phyloP scores from a whole-genome alignment of 495 filamentous ascomycete genomes.

The Tuber microsphaerosporum region DNA sequence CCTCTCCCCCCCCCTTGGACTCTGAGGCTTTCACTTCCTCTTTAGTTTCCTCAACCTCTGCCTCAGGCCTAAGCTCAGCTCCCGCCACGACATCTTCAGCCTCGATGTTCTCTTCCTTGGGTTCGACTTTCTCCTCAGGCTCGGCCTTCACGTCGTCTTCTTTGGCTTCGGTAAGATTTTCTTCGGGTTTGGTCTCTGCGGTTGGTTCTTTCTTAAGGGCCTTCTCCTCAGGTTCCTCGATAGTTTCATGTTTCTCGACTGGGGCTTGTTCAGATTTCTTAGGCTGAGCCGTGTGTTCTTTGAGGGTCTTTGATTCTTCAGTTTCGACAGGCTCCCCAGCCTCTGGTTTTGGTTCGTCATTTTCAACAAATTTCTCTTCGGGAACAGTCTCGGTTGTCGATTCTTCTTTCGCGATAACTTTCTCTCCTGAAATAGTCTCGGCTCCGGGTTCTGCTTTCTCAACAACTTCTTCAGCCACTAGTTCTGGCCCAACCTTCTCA shows the following conservation, averaged over 20 bases:
- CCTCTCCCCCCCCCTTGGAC: slow-evolving; percentile 1
- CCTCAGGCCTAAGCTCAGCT: slow-evolving; percentile 13
- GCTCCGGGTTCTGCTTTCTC: slow-evolving; percentile 8
- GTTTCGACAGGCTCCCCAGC: background rate
- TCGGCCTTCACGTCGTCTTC: slow-evolving; percentile 16
- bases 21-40: slow-evolving; percentile 2
- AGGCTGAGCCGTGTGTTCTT: background rate
- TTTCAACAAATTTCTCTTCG: slow-evolving; percentile 8
- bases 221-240: slow-evolving; percentile 10
- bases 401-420: background rate
- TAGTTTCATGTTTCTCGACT: background rate
- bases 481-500: background rate
- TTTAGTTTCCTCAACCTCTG: background rate
- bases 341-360: background rate
- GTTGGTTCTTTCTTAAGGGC: slow-evolving; percentile 11
- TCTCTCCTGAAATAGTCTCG: slow-evolving; percentile 13
- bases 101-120: background rate
- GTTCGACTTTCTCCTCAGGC: slow-evolving; percentile 13
- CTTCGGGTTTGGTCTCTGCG: slow-evolving; percentile 15
- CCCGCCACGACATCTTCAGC: background rate
- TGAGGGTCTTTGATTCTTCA: background rate
- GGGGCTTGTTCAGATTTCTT: too few species aligned
- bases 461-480: background rate
- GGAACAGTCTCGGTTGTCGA: background rate
- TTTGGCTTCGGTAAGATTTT: slow-evolving; percentile 7